Evolutionary conservation across 495 filamentous ascomycete species (phyloP), one percentile per base, ranked within the genome.

Genomic region (Filosporella fistucella): DNA sequence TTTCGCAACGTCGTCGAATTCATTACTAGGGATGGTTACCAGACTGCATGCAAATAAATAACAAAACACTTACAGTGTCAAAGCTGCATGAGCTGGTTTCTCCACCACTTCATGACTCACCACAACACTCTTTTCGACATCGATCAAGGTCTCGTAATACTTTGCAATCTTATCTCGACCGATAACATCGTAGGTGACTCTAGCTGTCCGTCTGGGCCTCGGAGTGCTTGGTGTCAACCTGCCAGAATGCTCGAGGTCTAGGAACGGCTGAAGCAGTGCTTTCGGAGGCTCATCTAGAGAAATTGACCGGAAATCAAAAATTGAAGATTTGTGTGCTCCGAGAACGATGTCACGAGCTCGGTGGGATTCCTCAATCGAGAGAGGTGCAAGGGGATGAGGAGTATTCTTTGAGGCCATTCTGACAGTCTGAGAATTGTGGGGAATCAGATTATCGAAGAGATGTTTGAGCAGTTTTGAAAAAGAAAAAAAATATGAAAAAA

Each of bases 151-250:
- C 59, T 86, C 81, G 42, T 73, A 67, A 43, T 81, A 84, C 32
- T 76, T 66, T 6, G 72, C 68, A 17, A 78, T 67, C n/a, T 69
- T 72, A 48, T 84, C 76, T 25, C 64, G 47, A 4, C 71, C 72
- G 50, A 86, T 75, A 38, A 80, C 71, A 66, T 87, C 84, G 63
- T 85, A 86, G 40, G 82, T 66, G 17, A 78, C 74, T 37, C 72
- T 63, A 36, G 82, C 67, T 20, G 80, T 70, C 34, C 74, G 66
- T 9, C 72, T 66, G 10, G 80, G 82, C n/a, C 47, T 17, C 2
- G 52, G 34, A 4, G 29, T 30, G 3, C 37, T 24, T 1, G 17
- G 1, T 23, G 3, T 16, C 0, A 49, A 14, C 18, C 12, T 13
- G 17, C 47, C 52, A 14, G 23, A 24, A 14, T 37, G n/a, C 18